Evolutionary conservation across 2,329 filamentous ascomycete species (phyloP).

Genomic region (Scytalidium lignicola): DNA sequence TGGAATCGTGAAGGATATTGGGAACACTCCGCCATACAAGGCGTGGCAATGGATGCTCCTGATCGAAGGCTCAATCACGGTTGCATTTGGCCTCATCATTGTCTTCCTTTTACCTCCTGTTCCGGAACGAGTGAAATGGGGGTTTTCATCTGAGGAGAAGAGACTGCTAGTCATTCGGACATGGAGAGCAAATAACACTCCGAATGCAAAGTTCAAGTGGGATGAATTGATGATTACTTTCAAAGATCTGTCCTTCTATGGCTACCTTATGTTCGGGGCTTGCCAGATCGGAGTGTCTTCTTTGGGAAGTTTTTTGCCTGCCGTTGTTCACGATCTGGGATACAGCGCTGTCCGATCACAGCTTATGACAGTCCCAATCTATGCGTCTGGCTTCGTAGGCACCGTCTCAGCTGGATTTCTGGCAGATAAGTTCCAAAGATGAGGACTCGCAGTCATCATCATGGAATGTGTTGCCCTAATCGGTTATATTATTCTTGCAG

Average conservation of each 20-base stretch:
- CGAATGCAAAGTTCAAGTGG: slow-evolving; percentile 4
- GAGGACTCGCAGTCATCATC: not conserved
- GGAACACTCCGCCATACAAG: slow-evolving; percentile 1
- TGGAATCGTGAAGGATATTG: slow-evolving; percentile 9
- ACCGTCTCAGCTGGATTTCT: not conserved
- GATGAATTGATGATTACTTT: not conserved
- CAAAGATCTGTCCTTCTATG: not conserved
- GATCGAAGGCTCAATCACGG: slow-evolving; percentile 11
- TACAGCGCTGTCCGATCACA: slow-evolving; percentile 29
- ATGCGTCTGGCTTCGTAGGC: not conserved
- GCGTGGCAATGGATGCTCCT: slow-evolving; percentile 17
- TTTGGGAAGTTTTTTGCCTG: slow-evolving; percentile 10
- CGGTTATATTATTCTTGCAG: not conserved
- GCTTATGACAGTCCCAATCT: slow-evolving; percentile 51
- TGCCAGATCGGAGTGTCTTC: not conserved
- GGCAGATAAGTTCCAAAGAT: not conserved
- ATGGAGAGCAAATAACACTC: slow-evolving; percentile 6
- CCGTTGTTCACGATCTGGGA: slow-evolving; percentile 32
- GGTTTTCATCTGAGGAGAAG: slow-evolving; percentile 13
- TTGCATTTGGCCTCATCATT: not conserved
- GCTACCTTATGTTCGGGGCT: not conserved
- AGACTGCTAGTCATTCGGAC: slow-evolving; percentile 5
- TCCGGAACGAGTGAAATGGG: slow-evolving; percentile 8
- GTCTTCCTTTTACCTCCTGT: slow-evolving; percentile 5
- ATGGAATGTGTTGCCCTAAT: not conserved